These are phyloP conservation scores for Colletotrichum costaricense DNA, from an alignment of 2,329 filamentous ascomycete species.

Conservation along the genomic window DNA sequence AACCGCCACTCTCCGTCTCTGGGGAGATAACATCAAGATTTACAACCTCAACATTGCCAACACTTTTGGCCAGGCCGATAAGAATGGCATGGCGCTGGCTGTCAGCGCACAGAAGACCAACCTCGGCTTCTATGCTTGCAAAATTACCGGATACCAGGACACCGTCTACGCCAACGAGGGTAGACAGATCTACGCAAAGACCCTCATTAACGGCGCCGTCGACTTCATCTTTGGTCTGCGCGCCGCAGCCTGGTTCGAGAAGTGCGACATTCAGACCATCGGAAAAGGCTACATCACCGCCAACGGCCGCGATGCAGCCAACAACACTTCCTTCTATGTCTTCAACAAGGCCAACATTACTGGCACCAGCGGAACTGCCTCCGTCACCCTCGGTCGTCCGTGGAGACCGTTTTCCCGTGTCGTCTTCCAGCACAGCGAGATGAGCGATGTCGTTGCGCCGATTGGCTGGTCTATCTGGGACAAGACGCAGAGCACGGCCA, in stretches of 20 bases:
- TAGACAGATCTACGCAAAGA: constrained; percentile 63
- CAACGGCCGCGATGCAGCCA: constrained; percentile 53
- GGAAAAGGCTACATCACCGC: constrained; percentile 59
- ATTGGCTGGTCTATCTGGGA: constrained; percentile 63
- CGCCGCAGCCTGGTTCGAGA: constrained; percentile 66
- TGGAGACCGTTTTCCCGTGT: constrained; percentile 63
- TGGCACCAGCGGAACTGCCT: constrained; percentile 42
- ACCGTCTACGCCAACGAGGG: constrained; percentile 63
- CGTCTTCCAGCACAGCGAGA: constrained; percentile 58
- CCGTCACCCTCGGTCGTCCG: constrained; percentile 63
- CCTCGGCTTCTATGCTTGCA: constrained; percentile 57
- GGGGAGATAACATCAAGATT: constrained; percentile 68
- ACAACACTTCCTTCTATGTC: constrained; percentile 57
- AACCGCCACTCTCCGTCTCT: constrained; percentile 54
- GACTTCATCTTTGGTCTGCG: constrained; percentile 71
- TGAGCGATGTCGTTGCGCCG: constrained; percentile 61
- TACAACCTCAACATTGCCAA: constrained; percentile 53
- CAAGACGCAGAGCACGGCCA: constrained; percentile 49
- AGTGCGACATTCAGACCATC: constrained; percentile 59
- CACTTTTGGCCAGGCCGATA: constrained; percentile 58
- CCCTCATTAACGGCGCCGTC: constrained; percentile 65
- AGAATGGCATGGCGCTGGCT: constrained; percentile 64
- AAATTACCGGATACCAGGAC: constrained; percentile 67
- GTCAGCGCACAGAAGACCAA: constrained; percentile 59
- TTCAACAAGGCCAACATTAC: constrained; percentile 59